A percentile compares a stretch with the other conserved stretches of the same genome.
Evolutionary conservation across 2,329 filamentous ascomycete genomes (phyloP).

Genomic region (Grosmannia clavigera): DNA sequence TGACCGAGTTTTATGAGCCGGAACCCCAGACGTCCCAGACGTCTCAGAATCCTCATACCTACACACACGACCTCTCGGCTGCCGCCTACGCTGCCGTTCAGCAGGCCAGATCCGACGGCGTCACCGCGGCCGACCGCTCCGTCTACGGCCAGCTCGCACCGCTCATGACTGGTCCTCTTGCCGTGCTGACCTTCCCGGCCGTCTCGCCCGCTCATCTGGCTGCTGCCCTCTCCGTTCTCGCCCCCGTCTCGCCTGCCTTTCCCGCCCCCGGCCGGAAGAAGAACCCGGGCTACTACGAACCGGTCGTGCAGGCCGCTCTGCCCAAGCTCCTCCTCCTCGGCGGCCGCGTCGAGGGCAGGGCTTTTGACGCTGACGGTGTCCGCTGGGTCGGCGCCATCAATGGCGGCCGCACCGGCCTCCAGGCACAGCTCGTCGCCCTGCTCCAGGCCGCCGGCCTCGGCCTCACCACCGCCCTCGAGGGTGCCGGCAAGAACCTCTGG

Average conservation of each 20-base stretch:
- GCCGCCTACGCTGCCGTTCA: constrained; percentile 31
- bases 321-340: constrained; percentile 81
- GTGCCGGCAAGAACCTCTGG: constrained; percentile 70
- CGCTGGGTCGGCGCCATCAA: constrained; percentile 60
- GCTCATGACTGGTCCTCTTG: constrained; percentile 70
- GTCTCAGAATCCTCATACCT: constrained; percentile 14
- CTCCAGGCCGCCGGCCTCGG: constrained; percentile 70
- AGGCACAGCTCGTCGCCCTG: constrained; percentile 68
- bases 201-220: constrained; percentile 79
- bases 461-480: constrained; percentile 67
- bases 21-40: constrained; percentile 16
- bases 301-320: constrained; percentile 64
- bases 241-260: constrained; percentile 60
- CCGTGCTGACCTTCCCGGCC: constrained; percentile 64
- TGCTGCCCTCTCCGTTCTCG: constrained; percentile 64
- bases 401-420: constrained; percentile 68
- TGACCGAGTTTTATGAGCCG: constrained; percentile 71
- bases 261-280: constrained; percentile 64
- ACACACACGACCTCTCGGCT: constrained; percentile 41
- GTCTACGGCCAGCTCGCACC: constrained; percentile 52
- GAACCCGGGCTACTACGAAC: constrained; percentile 72
- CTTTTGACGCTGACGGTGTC: constrained; percentile 64
- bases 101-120: constrained; percentile 16
- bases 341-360: constrained; percentile 72
- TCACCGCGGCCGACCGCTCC: constrained; percentile 22